Evolutionary conservation across 495 filamentous ascomycete genomes (phyloP), one percentile per base, ranked within the genome.

Genomic region (Cairneyella variabilis): DNA sequence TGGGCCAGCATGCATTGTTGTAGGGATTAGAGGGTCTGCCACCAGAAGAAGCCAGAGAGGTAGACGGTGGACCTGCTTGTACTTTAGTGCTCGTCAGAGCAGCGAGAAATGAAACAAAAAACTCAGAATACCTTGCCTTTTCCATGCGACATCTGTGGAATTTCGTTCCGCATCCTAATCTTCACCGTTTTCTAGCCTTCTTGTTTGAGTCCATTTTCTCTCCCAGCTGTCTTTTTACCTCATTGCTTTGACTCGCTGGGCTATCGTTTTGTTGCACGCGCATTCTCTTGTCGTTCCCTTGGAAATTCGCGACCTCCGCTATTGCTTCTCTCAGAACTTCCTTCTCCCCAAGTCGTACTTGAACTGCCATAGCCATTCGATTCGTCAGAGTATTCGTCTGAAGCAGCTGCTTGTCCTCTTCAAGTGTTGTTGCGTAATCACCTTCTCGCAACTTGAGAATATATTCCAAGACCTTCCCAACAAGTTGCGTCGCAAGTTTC

Each of bases 301-400:
- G 53, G 39, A 65, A 62, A 22, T 43, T 54, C 10, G 26, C 14
- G 32, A 53, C 59, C 44, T 62, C 59, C 38, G 69, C 64, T 30
- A 66, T 65, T 23, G 72, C 76, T 62, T 71, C 71, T 71, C 74
- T 64, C 65, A 83, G 53, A n/a, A 95, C 71, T 49, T 77, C 71
- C 63, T 95, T 95, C 68, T 96, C 91, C 8, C 91, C 91, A 30
- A 83, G 67, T 41, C 91, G 80, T 30, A 96, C 87, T 55, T 86
- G 72, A 3, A 89, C 60, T 0, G 91, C 90, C 84, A 90, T 90
- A 38, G 65, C 75, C 34, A 59, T 70, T 44, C 85, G 71, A 21
- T 63, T 59, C 26, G 54, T 56, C 36, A 74, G 27, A n/a, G 55
- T 63, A 23, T 54, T 50, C 3, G 56, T 54, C 30, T 30, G 41